Conservation (phyloP, 2,329 filamentous ascomycete genomes). For the Paraphoma chrysanthemicola region DNA sequence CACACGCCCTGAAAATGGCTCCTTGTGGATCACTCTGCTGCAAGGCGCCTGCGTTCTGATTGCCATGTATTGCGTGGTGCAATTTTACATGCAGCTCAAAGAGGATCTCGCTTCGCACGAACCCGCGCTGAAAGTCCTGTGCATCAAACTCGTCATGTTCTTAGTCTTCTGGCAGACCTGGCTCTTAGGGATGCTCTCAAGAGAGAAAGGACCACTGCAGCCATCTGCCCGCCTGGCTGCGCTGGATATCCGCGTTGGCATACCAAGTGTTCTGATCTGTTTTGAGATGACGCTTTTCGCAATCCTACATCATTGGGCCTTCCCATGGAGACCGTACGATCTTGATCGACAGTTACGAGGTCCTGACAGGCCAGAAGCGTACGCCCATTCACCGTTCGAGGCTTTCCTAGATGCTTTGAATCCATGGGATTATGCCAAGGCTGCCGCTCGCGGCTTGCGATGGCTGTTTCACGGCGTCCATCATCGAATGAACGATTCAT, state of each 20-base stretch:
- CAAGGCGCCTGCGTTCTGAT: slow-evolving; percentile 76
- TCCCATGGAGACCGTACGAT: slow-evolving; percentile 76
- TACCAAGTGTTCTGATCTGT: slow-evolving; percentile 78
- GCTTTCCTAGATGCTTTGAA: slow-evolving; percentile 78
- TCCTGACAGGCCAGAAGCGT: slow-evolving; percentile 40
- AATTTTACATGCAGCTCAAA: slow-evolving; percentile 83
- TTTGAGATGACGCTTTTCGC: slow-evolving; percentile 86
- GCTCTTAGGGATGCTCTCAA: slow-evolving; percentile 66
- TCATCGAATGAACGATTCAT: slow-evolving; percentile 56
- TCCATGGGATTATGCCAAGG: slow-evolving; percentile 82
- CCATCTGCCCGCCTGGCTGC: slow-evolving; percentile 68
- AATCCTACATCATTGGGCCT: slow-evolving; percentile 81
- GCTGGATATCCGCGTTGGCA: slow-evolving; percentile 80
- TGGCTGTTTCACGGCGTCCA: slow-evolving; percentile 82
- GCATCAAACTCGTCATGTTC: slow-evolving; percentile 92
- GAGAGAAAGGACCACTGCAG: slow-evolving; percentile 68
- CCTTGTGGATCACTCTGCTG: slow-evolving; percentile 80
- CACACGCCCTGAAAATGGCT: slow-evolving; percentile 78
- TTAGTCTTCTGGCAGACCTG: slow-evolving; percentile 83
- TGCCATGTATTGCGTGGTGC: slow-evolving; percentile 88
- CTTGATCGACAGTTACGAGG: slow-evolving; percentile 24
- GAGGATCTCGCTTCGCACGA: slow-evolving; percentile 71
- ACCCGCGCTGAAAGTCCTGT: slow-evolving; percentile 80
- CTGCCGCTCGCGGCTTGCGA: slow-evolving; percentile 75
- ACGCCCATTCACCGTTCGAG: slow-evolving; percentile 68